Percentiles rank a stretch among this genome's conserved stretches.
Evolutionary conservation across 2,329 filamentous ascomycete genomes (phyloP).

Genomic region (Nigrospora sphaerica): DNA sequence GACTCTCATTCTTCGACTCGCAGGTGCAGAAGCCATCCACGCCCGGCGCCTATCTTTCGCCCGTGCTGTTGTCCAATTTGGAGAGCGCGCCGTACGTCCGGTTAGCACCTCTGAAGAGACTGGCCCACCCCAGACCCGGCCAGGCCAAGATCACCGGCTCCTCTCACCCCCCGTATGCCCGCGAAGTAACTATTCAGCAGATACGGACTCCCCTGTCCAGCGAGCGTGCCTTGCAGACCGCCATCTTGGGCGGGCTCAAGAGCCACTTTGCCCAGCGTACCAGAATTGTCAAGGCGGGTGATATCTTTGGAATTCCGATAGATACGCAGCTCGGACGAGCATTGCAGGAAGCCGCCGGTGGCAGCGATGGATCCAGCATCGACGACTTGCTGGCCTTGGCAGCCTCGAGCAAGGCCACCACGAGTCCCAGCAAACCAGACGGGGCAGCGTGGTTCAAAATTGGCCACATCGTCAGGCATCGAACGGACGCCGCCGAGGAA

Average conservation of each 20-base stretch:
- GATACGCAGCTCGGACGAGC: slow-evolving; percentile 79
- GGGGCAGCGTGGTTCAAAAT: slow-evolving; percentile 91
- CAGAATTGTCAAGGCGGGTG: slow-evolving; percentile 77
- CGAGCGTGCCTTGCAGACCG: slow-evolving; percentile 77
- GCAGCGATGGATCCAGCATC: slow-evolving; percentile 56
- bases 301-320: slow-evolving; percentile 82
- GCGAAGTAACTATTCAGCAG: slow-evolving; percentile 81
- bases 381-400: slow-evolving; percentile 61
- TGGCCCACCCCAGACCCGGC: slow-evolving; percentile 41
- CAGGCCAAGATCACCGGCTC: slow-evolving; percentile 49
- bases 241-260: slow-evolving; percentile 80
- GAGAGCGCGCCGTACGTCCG: slow-evolving; percentile 72
- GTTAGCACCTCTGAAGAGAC: slow-evolving; percentile 61
- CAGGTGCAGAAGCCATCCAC: slow-evolving; percentile 55
- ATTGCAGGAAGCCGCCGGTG: slow-evolving; percentile 61
- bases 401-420: slow-evolving; percentile 30
- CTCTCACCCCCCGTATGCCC: slow-evolving; percentile 51
- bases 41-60: slow-evolving; percentile 69
- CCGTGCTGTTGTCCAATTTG: slow-evolving; percentile 80
- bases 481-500: slow-evolving; percentile 41
- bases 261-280: slow-evolving; percentile 79
- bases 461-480: slow-evolving; percentile 59
- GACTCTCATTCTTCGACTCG: slow-evolving; percentile 58
- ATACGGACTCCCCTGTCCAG: slow-evolving; percentile 84
- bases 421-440: slow-evolving; percentile 32